Evolutionary conservation across 768 basidiomycete species (phyloP).

Genomic region (Macrolepiota albuminosa): DNA sequence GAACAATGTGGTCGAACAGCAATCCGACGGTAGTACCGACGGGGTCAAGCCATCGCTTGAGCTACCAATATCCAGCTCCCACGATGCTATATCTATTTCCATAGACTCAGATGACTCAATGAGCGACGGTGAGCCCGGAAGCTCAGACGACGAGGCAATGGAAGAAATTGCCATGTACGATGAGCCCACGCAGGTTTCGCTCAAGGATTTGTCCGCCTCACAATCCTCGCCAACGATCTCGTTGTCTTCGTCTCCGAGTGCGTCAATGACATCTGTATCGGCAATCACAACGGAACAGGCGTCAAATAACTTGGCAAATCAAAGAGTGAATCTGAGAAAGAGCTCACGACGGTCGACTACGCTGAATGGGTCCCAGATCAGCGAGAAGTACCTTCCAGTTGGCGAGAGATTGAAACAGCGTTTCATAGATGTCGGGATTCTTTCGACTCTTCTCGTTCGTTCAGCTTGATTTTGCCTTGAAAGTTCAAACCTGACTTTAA

Average conservation of each 20-base stretch:
- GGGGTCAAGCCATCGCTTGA: slow-evolving; percentile 63
- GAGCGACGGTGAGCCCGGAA: slow-evolving; percentile 65
- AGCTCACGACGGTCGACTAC: slow-evolving; percentile 45
- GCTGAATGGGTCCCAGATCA: slow-evolving; percentile 20
- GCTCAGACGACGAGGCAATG: slow-evolving; percentile 76
- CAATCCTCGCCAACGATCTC: slow-evolving; percentile 27
- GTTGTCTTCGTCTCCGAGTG: slow-evolving; percentile 21
- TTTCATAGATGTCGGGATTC: slow-evolving; percentile 70
- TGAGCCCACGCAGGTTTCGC: slow-evolving; percentile 35
- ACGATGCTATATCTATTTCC: slow-evolving; percentile 45
- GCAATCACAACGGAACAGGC: slow-evolving; percentile 21
- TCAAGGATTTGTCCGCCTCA: slow-evolving; percentile 28
- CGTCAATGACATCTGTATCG: slow-evolving; percentile 24
- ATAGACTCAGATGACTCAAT: slow-evolving; percentile 77
- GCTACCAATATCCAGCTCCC: slow-evolving; percentile 57
- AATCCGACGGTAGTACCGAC: slow-evolving; percentile 52
- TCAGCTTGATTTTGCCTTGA: neutral
- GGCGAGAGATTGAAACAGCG: slow-evolving; percentile 80
- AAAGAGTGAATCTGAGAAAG: slow-evolving; percentile 39
- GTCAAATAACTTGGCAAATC: slow-evolving; percentile 26
- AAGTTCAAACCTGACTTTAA: neutral
- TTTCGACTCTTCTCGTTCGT: slow-evolving; percentile 75
- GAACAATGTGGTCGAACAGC: slow-evolving; percentile 48
- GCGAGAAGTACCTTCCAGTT: slow-evolving; percentile 42
- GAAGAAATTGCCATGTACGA: slow-evolving; percentile 81